A percentile compares a stretch with the other conserved stretches of the same genome.
Evolutionary conservation across 208 protist genomes (phyloP).

Genomic region (Vickermania ingenoplastis): DNA sequence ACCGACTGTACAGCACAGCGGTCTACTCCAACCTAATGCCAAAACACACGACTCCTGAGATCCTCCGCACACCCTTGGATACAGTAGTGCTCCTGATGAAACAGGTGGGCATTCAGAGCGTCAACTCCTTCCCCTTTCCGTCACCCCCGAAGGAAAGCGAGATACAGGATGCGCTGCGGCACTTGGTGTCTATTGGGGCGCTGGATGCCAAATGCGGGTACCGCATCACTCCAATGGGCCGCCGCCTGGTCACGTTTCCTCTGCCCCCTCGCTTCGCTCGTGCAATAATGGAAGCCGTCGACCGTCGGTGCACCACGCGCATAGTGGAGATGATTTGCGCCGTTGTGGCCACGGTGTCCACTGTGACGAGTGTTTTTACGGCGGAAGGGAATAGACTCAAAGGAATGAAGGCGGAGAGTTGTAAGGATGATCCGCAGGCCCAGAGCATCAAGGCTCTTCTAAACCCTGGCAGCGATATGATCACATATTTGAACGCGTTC

Average conservation of each 20-base stretch:
- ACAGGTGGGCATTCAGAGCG: conserved; percentile 80
- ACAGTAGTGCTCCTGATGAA: conserved; percentile 90
- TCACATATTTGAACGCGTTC: conserved; percentile 76
- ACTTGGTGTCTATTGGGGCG: conserved; percentile 69
- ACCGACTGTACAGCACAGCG: conserved; percentile 95
- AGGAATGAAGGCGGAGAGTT: conserved; percentile 29
- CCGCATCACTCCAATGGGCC: conserved; percentile 60
- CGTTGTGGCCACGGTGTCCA: conserved; percentile 49
- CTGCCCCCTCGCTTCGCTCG: conserved; percentile 80
- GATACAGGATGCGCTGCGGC: conserved; percentile 53
- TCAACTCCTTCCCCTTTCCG: conserved; percentile 84
- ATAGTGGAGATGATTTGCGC: conserved; percentile 30
- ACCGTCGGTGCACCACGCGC: conserved; percentile 28
- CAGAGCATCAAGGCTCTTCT: conserved; percentile 41
- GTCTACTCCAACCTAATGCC: conserved; percentile 96
- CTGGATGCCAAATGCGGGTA: conserved; percentile 34
- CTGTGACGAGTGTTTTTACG: conserved; percentile 76
- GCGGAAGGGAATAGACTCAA: conserved; percentile 74
- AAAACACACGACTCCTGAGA: conserved; percentile 92
- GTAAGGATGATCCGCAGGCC: conserved; percentile 27
- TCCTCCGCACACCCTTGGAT: conserved; percentile 85
- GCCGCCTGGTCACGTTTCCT: conserved; percentile 61
- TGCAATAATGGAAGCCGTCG: conserved; percentile 49
- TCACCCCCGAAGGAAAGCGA: conserved; percentile 60
- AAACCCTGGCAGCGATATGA: conserved; percentile 75